Conservation (phyloP, 352 stramenopile species). For the Phytopythium helicoides region DNA sequence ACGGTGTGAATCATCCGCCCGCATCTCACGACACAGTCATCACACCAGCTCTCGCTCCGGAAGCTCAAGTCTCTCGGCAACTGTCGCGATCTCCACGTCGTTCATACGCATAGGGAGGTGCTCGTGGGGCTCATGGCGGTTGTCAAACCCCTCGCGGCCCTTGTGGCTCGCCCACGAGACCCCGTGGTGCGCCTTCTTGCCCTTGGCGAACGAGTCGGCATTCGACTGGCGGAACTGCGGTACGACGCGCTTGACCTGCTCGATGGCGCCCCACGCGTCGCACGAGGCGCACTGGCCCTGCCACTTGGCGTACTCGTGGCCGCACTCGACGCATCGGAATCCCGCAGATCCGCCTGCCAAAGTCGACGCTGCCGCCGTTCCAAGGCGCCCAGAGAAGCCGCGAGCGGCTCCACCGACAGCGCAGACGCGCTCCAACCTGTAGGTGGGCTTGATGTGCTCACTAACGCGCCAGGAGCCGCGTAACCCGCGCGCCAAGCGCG, state of each 20-base stretch:
- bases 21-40: neutral
- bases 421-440: no score
- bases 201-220: slow-evolving; percentile 40
- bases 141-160: slow-evolving; percentile 12
- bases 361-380: neutral
- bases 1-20: no score
- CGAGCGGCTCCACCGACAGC: no score
- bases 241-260: slow-evolving; percentile 35
- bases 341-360: slow-evolving; percentile 6
- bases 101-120: slow-evolving; percentile 57
- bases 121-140: slow-evolving; percentile 8
- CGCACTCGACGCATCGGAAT: slow-evolving; percentile 57
- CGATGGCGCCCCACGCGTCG: slow-evolving; percentile 89
- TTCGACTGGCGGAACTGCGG: slow-evolving; percentile 63
- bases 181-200: slow-evolving; percentile 17
- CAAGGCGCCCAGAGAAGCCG: neutral
- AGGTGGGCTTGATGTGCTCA: neutral
- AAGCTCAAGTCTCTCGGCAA: slow-evolving; percentile 59
- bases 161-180: slow-evolving; percentile 32
- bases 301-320: slow-evolving; percentile 77
- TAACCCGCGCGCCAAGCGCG: neutral
- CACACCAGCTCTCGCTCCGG: slow-evolving; percentile 67
- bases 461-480: neutral
- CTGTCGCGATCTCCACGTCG: slow-evolving; percentile 57
- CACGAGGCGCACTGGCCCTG: slow-evolving; percentile 87